A percentile compares a stretch with the other conserved stretches of the same genome.
phyloP scores from a whole-genome alignment of 2,329 filamentous ascomycete species.

The Aureobasidium subglaciale region DNA sequence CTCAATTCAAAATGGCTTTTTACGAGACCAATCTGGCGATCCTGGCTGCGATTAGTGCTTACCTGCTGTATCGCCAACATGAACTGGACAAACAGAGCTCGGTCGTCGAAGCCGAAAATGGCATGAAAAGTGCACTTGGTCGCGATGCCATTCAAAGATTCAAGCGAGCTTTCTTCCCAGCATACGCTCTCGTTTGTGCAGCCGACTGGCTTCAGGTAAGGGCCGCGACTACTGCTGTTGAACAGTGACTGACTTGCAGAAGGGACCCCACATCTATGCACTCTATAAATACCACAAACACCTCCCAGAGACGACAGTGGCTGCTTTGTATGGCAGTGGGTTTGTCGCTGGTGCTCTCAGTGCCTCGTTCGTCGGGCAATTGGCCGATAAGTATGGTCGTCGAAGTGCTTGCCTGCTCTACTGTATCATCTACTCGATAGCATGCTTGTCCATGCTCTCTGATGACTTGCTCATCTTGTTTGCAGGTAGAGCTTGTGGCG shows the following conservation, averaged over 20 bases:
- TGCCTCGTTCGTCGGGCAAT: constrained; percentile 42
- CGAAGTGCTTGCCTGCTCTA: constrained; percentile 48
- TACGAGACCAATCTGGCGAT: constrained; percentile 22
- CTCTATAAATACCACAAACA: constrained; percentile 47
- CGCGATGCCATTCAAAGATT: constrained; percentile 29
- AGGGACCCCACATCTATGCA: constrained; percentile 45
- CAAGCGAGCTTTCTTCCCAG: constrained; percentile 38
- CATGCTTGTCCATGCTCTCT: constrained; percentile 47
- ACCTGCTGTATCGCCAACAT: constrained; percentile 18
- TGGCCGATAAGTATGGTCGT: constrained; percentile 47
- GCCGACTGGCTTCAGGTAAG: constrained; percentile 41
- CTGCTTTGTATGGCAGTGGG: constrained; percentile 40
- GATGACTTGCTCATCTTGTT: constrained; percentile 43
- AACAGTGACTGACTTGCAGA: neutral
- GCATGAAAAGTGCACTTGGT: constrained; percentile 23
- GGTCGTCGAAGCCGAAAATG: constrained; percentile 18
- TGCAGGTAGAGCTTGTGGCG: constrained; percentile 47
- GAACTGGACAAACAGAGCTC: constrained; percentile 11
- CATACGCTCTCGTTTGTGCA: constrained; percentile 38
- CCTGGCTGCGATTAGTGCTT: constrained; percentile 20
- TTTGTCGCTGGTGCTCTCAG: constrained; percentile 45
- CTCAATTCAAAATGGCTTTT: constrained; percentile 17
- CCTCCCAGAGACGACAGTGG: constrained; percentile 40
- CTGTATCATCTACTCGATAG: constrained; percentile 47
- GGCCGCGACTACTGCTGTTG: too few species aligned